These are phyloP conservation scores for Jatropha curcas DNA, from an alignment of 345 rosid genomes.

Conservation along the genomic window DNA sequence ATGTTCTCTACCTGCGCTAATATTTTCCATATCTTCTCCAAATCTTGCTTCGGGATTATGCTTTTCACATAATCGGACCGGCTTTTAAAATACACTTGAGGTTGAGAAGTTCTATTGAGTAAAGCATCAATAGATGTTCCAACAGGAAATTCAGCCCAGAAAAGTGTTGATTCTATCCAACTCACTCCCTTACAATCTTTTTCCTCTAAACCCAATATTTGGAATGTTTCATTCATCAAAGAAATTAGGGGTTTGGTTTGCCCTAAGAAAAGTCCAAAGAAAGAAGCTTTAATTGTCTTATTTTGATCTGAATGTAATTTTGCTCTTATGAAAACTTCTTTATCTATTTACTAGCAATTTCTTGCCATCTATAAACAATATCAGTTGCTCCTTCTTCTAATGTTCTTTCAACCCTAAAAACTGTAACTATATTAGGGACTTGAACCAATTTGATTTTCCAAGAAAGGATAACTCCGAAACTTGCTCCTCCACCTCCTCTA, in stretches of 20 bases:
- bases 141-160: not conserved
- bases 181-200: not conserved
- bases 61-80: slow-evolving; percentile 64
- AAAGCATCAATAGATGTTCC: not conserved
- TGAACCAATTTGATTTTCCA: not conserved
- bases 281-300: not conserved
- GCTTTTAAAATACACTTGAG: not conserved
- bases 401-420: not conserved
- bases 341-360: not conserved
- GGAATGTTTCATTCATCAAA: not conserved
- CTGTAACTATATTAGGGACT: not conserved
- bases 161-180: not conserved
- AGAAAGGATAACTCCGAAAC: not conserved
- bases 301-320: not conserved
- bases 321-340: not conserved
- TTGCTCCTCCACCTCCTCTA: not conserved
- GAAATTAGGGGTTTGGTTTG: not conserved
- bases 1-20: slow-evolving; percentile 18
- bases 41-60: slow-evolving; percentile 37
- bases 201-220: not conserved
- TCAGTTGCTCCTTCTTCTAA: not conserved
- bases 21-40: slow-evolving; percentile 37
- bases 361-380: not conserved
- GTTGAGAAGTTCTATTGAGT: not conserved
- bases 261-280: not conserved